A percentile compares a stretch with the other conserved stretches of the same genome.
These are phyloP conservation scores for Diaporthe velutina DNA, from an alignment of 2,329 filamentous ascomycete species.

Conservation along the genomic window DNA sequence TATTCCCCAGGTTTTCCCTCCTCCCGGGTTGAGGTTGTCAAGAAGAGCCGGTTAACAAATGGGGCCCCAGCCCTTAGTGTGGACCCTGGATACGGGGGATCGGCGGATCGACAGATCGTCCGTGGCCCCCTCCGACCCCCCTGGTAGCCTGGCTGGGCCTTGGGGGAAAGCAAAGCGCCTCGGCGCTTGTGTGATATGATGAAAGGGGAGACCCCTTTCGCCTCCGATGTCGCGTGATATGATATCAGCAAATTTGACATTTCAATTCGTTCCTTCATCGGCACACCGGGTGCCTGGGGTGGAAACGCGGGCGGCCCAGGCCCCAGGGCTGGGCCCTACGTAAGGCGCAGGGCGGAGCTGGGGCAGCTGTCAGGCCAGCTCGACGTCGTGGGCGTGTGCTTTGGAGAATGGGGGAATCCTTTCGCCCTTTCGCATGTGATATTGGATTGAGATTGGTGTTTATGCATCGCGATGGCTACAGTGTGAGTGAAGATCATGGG, in stretches of 20 bases:
- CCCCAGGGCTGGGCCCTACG: not conserved
- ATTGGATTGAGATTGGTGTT: not conserved
- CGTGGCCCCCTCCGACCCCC: no score
- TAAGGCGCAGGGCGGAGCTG: not conserved
- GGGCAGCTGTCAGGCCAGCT: conserved; percentile 14
- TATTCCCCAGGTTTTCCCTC: not conserved
- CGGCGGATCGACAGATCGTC: conserved; percentile 30
- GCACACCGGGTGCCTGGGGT: not conserved
- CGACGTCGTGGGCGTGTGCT: conserved; percentile 29
- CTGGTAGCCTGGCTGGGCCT: not conserved
- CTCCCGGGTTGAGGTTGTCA: not conserved
- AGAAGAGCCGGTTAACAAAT: not conserved
- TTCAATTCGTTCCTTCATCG: not conserved
- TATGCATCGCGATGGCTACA: not conserved
- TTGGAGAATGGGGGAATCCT: not conserved
- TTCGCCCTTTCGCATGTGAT: conserved; percentile 21
- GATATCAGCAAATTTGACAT: conserved; percentile 30
- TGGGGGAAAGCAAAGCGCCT: not conserved
- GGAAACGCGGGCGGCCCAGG: not conserved
- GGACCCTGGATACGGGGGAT: conserved; percentile 37
- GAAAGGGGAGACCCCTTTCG: not conserved
- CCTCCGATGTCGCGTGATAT: conserved; percentile 27
- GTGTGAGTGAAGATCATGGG: not conserved
- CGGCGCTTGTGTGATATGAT: not conserved
- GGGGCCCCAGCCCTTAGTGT: conserved; percentile 6